Conservation (phyloP, 306 rosid species). For the Pterocarpus santalinus region DNA sequence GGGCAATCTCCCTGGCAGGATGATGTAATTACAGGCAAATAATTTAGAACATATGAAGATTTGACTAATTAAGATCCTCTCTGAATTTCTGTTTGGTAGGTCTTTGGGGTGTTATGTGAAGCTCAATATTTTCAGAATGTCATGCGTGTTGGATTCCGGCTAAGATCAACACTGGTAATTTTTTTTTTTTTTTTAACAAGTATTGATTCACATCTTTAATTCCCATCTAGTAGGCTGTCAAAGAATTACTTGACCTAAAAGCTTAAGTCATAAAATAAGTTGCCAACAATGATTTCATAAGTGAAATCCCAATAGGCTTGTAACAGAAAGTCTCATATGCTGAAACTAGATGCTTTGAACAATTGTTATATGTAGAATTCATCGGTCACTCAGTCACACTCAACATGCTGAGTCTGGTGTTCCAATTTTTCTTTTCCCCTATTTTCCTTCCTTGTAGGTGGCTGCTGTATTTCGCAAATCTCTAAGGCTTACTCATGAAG, state of each 20-base stretch:
- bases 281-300: conserved; percentile 17
- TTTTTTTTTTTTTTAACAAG: neutral
- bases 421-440: neutral
- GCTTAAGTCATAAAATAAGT: conserved; percentile 11
- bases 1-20: neutral
- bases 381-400: conserved; percentile 36
- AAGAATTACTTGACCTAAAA: conserved; percentile 22
- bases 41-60: conserved; percentile 21
- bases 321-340: conserved; percentile 11
- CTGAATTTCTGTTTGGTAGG: conserved; percentile 60
- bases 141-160: conserved; percentile 89
- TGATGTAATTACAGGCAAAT: conserved; percentile 30
- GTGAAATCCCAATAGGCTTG: conserved; percentile 11
- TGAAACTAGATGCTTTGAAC: conserved; percentile 28
- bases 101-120: conserved; percentile 84
- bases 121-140: conserved; percentile 99
- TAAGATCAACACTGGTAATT: conserved; percentile 90
- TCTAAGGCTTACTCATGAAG: conserved; percentile 95
- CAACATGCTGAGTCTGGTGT: conserved; percentile 35
- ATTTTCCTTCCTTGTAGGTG: conserved; percentile 60
- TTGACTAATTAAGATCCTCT: conserved; percentile 33
- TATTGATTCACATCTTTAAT: conserved; percentile 28
- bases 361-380: conserved; percentile 25
- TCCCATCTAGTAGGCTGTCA: conserved; percentile 11
- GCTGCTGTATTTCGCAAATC: conserved; percentile 98